Evolutionary conservation across 2,329 filamentous ascomycete genomes (phyloP).

Genomic region (Aspergillus phoenicis): DNA sequence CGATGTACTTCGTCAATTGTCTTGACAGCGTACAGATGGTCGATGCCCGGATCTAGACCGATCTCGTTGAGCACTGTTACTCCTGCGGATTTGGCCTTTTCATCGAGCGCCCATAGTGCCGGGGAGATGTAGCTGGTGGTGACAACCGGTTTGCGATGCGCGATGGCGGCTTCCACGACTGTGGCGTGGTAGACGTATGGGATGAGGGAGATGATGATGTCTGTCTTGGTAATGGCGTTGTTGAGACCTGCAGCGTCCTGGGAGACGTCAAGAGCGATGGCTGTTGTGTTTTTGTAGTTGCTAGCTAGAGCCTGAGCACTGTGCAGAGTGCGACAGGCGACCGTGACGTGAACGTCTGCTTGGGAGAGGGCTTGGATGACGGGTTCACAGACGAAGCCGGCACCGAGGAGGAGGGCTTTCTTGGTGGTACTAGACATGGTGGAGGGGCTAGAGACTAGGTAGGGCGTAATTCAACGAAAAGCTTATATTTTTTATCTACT

Average conservation of each 20-base stretch:
- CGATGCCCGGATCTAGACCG: conserved; percentile 7
- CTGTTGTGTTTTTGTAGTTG: conserved; percentile 2
- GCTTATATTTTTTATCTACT: no score
- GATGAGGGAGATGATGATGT: conserved; percentile 4
- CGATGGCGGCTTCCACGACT: neutral
- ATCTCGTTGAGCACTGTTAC: conserved; percentile 6
- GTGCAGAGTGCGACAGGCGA: conserved; percentile 9
- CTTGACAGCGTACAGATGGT: conserved; percentile 14
- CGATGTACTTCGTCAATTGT: conserved; percentile 11
- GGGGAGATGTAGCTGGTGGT: conserved; percentile 9
- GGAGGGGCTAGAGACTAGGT: neutral
- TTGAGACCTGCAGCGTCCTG: neutral
- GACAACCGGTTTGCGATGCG: conserved; percentile 4
- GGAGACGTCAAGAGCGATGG: neutral
- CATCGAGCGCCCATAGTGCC: conserved; percentile 1
- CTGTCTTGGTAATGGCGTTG: neutral
- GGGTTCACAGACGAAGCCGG: conserved; percentile 7
- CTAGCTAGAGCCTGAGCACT: neutral
- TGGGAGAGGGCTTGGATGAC: conserved; percentile 3
- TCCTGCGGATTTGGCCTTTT: neutral
- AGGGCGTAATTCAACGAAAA: no score
- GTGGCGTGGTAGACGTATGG: neutral
- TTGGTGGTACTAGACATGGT: neutral
- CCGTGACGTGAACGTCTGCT: conserved; percentile 8
- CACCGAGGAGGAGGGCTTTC: conserved; percentile 1